phyloP scores from a whole-genome alignment of 2,329 filamentous ascomycete genomes.

The Hypoxylon sp. region DNA sequence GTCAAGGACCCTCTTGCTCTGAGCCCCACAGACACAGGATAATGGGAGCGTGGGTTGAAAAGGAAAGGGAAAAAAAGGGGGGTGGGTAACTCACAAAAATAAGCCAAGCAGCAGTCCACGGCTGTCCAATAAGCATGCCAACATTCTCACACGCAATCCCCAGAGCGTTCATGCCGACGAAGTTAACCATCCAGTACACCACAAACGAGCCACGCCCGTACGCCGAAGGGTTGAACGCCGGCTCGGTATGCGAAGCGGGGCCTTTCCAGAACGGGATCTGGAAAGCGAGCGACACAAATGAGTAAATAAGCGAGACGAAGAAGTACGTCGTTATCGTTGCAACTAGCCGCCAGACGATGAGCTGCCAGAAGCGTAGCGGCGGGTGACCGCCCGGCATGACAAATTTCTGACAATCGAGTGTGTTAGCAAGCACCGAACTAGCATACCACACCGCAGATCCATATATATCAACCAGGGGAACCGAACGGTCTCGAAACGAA shows the following conservation, averaged over 20 bases:
- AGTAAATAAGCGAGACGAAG: conserved; percentile 74
- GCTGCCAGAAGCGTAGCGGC: conserved; percentile 70
- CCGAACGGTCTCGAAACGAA: not conserved
- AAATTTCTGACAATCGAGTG: conserved; percentile 59
- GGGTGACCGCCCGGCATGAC: conserved; percentile 68
- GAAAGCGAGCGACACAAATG: conserved; percentile 74
- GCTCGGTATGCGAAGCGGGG: conserved; percentile 57
- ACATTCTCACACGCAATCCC: conserved; percentile 76
- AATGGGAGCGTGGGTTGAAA: not conserved
- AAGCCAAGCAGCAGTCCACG: conserved; percentile 72
- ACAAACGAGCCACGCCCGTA: conserved; percentile 72
- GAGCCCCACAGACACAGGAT: not conserved
- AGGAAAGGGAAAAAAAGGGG: not conserved
- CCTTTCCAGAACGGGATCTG: conserved; percentile 72
- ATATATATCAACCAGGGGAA: conserved; percentile 1
- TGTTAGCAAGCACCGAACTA: conserved; percentile 2
- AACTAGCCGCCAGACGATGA: conserved; percentile 70
- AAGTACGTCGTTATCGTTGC: conserved; percentile 72
- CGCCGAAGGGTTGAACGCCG: conserved; percentile 61
- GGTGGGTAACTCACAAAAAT: conserved; percentile 64
- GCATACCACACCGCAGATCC: not conserved
- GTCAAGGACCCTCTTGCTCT: not conserved
- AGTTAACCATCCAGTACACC: conserved; percentile 76
- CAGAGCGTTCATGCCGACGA: conserved; percentile 73
- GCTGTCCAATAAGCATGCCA: conserved; percentile 72